Evolutionary conservation across 139 green algal species (phyloP), one percentile per base, ranked within the genome.

Genomic region (Astrephomene gubernaculifera): DNA sequence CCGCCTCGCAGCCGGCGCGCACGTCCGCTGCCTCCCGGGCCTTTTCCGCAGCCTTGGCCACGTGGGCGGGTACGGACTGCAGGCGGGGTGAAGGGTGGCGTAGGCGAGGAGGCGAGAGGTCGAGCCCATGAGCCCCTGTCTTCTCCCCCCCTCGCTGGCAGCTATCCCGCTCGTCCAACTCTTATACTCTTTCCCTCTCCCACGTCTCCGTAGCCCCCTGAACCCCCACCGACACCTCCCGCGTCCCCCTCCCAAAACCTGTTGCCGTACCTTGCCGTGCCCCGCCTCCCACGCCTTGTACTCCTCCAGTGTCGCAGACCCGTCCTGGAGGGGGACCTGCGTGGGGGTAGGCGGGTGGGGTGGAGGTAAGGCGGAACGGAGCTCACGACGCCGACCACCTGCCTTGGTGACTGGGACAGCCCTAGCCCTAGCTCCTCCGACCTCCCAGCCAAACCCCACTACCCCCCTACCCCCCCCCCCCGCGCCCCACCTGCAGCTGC

Each of bases 221-320:
- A 31, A 72, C 36, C 35, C 35, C 65, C 6, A 6, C 31, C 17
- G 6, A 67, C 57, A 6, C 14, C 10, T 67, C 31, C 57, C 57
- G 57, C 57, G 14, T 24, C 6, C 39, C 2, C 60, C 33, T 6
- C 14, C 43, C 22, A 31, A 44, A 31, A 17, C 38, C 39, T 17
- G 33, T 39, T 39, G 14, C 5, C 90, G 0, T 71, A 94, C 90
- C 88, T 92, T 89, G 27, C 82, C 90, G 24, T 82, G 44, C 21
- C 75, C 41, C 24, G 72, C 39, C 86, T 97, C 94, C 95, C 95
- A 97, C 0, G 73, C 71, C 36, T 89, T 80, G 73, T 96, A 97
- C 35, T 76, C 87, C 22, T 90, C 91, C 78, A 96, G 71, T 25
- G 88, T 87, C 12, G 85, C 80, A 4, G 54, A 39, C 31, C 61